A percentile compares a stretch with the other conserved stretches of the same genome.
These are phyloP conservation scores for Helicostylum pulchrum DNA, from an alignment of 192 early-diverging fungal species.

Conservation along the genomic window DNA sequence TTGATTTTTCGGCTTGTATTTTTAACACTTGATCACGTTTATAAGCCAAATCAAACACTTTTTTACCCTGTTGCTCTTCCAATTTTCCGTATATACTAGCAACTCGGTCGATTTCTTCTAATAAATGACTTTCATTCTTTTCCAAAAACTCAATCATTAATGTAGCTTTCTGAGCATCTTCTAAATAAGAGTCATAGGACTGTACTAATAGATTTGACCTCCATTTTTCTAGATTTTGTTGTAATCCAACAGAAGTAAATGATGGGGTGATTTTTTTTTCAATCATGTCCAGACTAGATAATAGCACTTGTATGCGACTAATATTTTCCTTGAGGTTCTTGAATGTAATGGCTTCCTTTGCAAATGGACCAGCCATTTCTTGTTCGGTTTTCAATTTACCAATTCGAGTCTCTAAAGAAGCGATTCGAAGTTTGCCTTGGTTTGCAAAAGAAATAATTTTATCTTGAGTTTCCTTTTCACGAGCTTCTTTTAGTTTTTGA, in stretches of 20 bases:
- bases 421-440: slow-evolving; percentile 13
- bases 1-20: slow-evolving; percentile 79
- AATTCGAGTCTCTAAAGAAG: slow-evolving; percentile 6
- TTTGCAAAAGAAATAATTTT: slow-evolving; percentile 10
- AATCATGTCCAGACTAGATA: neutral
- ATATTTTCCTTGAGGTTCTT: neutral
- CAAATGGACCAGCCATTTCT: slow-evolving; percentile 19
- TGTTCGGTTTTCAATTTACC: slow-evolving; percentile 8
- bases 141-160: slow-evolving; percentile 20
- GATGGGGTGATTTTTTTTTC: slow-evolving; percentile 3
- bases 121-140: slow-evolving; percentile 53
- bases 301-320: neutral
- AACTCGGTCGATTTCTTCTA: slow-evolving; percentile 64
- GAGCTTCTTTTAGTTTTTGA: neutral
- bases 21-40: slow-evolving; percentile 80
- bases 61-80: slow-evolving; percentile 79
- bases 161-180: slow-evolving; percentile 11
- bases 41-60: slow-evolving; percentile 69
- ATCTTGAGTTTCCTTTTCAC: neutral
- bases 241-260: neutral
- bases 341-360: slow-evolving; percentile 11
- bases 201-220: neutral
- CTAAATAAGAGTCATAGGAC: neutral
- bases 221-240: slow-evolving; percentile 7
- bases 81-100: slow-evolving; percentile 70